Conservation (phyloP, 2,329 filamentous ascomycete species). For the Colletotrichum theobromicola region DNA sequence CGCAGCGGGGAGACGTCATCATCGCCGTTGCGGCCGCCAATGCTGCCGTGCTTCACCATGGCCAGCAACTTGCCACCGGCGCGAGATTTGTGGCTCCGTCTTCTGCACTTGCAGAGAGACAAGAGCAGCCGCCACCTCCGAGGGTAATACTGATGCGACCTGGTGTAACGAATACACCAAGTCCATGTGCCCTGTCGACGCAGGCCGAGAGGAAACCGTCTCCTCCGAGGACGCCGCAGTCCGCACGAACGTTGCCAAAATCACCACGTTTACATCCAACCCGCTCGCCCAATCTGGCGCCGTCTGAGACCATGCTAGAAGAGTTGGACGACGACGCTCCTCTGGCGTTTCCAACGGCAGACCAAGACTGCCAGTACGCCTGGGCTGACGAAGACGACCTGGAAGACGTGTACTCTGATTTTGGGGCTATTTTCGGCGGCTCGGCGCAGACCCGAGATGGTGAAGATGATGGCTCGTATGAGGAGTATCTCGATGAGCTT, state of each 20-base stretch:
- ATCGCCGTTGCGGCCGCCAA: conserved; percentile 36
- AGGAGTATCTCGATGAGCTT: conserved; percentile 61
- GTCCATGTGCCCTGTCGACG: background rate
- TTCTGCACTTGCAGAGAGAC: background rate
- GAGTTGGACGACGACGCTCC: conserved; percentile 49
- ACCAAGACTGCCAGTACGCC: conserved; percentile 50
- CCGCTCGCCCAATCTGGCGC: conserved; percentile 31
- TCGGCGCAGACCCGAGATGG: conserved; percentile 26
- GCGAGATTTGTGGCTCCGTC: conserved; percentile 33
- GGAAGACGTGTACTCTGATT: conserved; percentile 61
- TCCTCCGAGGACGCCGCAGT: background rate
- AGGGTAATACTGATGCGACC: conserved; percentile 9
- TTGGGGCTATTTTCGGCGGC: conserved; percentile 54
- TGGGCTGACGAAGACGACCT: conserved; percentile 46
- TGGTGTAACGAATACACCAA: background rate
- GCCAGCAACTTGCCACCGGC: conserved; percentile 35
- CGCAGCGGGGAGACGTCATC: conserved; percentile 32
- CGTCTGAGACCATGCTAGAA: conserved; percentile 28
- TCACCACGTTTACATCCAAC: background rate
- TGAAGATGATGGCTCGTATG: conserved; percentile 50
- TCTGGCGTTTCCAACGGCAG: conserved; percentile 52
- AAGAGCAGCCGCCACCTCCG: background rate
- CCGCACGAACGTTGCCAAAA: background rate
- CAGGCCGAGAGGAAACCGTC: background rate
- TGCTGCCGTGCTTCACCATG: conserved; percentile 38